Evolutionary conservation across 257 asterid genomes (phyloP).

Genomic region (Lithospermum erythrorhizon): DNA sequence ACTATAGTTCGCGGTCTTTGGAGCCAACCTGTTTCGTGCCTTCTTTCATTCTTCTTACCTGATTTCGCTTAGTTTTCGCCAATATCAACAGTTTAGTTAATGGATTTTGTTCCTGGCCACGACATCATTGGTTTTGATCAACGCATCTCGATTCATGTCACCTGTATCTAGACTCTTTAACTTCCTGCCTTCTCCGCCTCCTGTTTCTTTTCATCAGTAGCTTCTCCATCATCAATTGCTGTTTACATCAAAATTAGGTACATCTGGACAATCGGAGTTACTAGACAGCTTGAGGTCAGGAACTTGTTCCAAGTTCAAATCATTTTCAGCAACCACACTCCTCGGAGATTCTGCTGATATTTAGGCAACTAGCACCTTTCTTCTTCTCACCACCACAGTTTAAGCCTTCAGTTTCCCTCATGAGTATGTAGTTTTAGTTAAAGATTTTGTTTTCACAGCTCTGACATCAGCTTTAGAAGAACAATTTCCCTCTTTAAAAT

Average conservation of each 20-base stretch:
- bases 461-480: neutral
- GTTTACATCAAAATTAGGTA: conserved; percentile 10
- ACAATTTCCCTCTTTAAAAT: no score
- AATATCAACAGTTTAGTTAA: no score
- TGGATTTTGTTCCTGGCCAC: no score
- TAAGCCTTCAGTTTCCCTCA: no score
- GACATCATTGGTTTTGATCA: neutral
- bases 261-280: conserved; percentile 10
- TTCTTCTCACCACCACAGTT: conserved; percentile 25
- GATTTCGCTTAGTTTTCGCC: no score
- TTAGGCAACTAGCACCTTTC: conserved; percentile 11
- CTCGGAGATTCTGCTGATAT: neutral
- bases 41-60: no score
- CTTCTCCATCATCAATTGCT: conserved; percentile 16
- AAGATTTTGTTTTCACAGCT: conserved; percentile 8
- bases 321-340: conserved; percentile 6
- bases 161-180: conserved; percentile 15
- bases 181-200: conserved; percentile 4
- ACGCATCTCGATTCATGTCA: conserved; percentile 17
- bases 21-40: no score
- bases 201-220: no score
- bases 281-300: neutral
- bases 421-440: neutral
- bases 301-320: conserved; percentile 8
- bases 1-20: neutral